Percentiles rank a stretch among this genome's conserved stretches.
These are phyloP conservation scores for Monosporascus sp. DNA, from an alignment of 2,329 filamentous ascomycete genomes.

Conservation along the genomic window DNA sequence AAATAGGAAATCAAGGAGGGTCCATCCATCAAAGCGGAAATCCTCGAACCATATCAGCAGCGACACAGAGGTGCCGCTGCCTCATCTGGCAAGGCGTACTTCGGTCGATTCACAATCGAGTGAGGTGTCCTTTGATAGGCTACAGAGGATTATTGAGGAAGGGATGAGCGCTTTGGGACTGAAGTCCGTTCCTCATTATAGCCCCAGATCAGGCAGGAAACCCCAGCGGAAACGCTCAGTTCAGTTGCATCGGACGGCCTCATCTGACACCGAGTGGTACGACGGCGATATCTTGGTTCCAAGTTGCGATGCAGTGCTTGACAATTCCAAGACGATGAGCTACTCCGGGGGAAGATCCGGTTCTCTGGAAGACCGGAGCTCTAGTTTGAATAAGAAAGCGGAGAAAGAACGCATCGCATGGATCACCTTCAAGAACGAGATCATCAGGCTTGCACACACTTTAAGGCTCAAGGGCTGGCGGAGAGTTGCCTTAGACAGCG, in stretches of 20 bases:
- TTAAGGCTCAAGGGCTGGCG: constrained; percentile 89
- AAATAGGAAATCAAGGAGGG: constrained; percentile 44
- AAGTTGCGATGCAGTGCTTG: constrained; percentile 74
- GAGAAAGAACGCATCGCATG: constrained; percentile 72
- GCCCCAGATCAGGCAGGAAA: constrained; percentile 40
- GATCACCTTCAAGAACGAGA: constrained; percentile 86
- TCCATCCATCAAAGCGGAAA: constrained; percentile 36
- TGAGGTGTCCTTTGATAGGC: constrained; percentile 68
- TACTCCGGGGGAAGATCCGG: constrained; percentile 55
- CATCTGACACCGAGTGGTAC: constrained; percentile 79
- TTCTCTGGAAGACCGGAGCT: constrained; percentile 35
- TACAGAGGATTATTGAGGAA: constrained; percentile 75
- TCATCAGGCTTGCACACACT: constrained; percentile 83
- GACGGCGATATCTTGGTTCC: constrained; percentile 83
- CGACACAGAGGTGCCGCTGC: constrained; percentile 5
- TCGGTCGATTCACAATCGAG: constrained; percentile 64
- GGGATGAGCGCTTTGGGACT: constrained; percentile 53
- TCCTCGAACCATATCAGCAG: constrained; percentile 30
- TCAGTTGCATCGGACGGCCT: constrained; percentile 45
- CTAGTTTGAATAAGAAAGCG: constrained; percentile 39
- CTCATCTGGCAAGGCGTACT: constrained; percentile 31
- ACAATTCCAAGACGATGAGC: constrained; percentile 84
- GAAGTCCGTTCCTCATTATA: constrained; percentile 37
- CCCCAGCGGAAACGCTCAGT: constrained; percentile 28
- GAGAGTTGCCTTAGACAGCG: constrained; percentile 67